These are phyloP conservation scores for Hemisphaericaspora xylanilytica DNA, from an alignment of 1,139 yeast genomes.

Conservation along the genomic window DNA sequence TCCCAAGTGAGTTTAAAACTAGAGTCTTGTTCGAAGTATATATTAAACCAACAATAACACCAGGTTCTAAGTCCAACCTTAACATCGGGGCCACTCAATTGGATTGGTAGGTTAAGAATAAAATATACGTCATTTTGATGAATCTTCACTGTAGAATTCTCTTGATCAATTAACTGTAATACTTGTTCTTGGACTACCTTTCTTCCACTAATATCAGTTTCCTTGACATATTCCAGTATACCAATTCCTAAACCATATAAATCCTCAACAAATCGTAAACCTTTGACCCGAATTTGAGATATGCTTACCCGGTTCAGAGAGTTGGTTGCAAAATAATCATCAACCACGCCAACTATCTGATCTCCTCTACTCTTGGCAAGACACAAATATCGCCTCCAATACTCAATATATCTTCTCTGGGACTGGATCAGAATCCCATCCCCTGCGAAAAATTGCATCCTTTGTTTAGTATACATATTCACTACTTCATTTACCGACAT, in stretches of 20 bases:
- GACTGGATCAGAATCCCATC: conserved; percentile 71
- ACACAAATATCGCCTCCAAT: conserved; percentile 45
- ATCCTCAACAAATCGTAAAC: not conserved
- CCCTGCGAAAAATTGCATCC: conserved; percentile 61
- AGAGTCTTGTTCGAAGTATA: conserved; percentile 11
- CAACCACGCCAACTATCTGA: no score
- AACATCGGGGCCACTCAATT: conserved; percentile 7
- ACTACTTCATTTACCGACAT: conserved; percentile 46
- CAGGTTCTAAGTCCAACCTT: conserved; percentile 10
- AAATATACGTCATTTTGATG: conserved; percentile 1
- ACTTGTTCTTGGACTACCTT: not conserved
- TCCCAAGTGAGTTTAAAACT: conserved; percentile 40
- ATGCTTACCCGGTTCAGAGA: not conserved
- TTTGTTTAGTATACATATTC: conserved; percentile 47
- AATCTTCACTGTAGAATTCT: not conserved
- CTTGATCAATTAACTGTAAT: conserved; percentile 2
- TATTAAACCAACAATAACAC: conserved; percentile 16
- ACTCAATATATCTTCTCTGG: conserved; percentile 64
- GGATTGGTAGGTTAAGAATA: conserved; percentile 1
- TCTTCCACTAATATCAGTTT: not conserved
- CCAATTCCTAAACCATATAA: conserved; percentile 1
- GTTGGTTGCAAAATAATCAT: conserved; percentile 1
- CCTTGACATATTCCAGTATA: conserved; percentile 5
- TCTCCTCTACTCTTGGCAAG: no score
- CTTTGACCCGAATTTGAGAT: conserved; percentile 2